These are phyloP conservation scores for Penicillium sp. DNA, from an alignment of 2,329 filamentous ascomycete genomes.

Conservation along the genomic window DNA sequence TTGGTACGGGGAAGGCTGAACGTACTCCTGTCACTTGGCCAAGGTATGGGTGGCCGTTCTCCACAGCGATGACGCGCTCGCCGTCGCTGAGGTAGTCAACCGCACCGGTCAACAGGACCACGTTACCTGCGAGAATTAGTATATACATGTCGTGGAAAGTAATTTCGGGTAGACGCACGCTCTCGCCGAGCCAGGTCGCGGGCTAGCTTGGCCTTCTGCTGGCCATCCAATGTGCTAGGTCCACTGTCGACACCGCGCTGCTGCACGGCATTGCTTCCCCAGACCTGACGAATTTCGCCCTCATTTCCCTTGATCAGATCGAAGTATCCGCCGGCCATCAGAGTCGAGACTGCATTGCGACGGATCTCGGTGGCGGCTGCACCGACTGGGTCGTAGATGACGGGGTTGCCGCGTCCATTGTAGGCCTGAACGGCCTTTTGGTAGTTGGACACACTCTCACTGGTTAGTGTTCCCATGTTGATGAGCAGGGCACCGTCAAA, in stretches of 20 bases:
- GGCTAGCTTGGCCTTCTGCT: slow-evolving; percentile 68
- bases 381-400: slow-evolving; percentile 89
- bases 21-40: slow-evolving; percentile 54
- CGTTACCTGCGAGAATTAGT: slow-evolving; percentile 50
- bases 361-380: slow-evolving; percentile 81
- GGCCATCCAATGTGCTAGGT: slow-evolving; percentile 57
- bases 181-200: slow-evolving; percentile 70
- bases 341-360: slow-evolving; percentile 70
- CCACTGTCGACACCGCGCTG: slow-evolving; percentile 88
- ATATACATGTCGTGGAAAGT: background rate
- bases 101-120: slow-evolving; percentile 82
- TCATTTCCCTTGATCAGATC: slow-evolving; percentile 95
- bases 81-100: slow-evolving; percentile 82
- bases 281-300: slow-evolving; percentile 79
- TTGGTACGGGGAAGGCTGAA: background rate
- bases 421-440: slow-evolving; percentile 77
- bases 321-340: slow-evolving; percentile 77
- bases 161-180: slow-evolving; percentile 40
- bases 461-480: slow-evolving; percentile 93
- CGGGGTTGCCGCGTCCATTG: slow-evolving; percentile 75
- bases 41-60: slow-evolving; percentile 73
- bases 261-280: slow-evolving; percentile 61
- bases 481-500: slow-evolving; percentile 81
- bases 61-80: slow-evolving; percentile 66
- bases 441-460: slow-evolving; percentile 75